Percentiles rank a stretch among this genome's conserved stretches.
Evolutionary conservation across 306 rosid species (phyloP).

Genomic region (Medicago ruthenica): DNA sequence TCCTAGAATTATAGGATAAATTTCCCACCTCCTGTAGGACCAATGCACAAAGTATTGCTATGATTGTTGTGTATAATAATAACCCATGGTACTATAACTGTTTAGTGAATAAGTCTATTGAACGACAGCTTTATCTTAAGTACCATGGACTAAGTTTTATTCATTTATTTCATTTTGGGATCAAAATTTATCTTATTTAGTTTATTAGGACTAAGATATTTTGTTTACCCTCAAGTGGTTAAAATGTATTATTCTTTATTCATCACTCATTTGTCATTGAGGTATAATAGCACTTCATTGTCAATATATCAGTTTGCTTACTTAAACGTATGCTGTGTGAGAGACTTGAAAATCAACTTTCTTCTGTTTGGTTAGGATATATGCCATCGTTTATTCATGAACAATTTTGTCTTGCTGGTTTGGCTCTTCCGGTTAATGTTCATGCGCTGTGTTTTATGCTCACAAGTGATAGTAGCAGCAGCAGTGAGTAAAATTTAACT

Average conservation of each 20-base stretch:
- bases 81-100: not conserved
- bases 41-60: not conserved
- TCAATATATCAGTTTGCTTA: not conserved
- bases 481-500: too few relatives aligned
- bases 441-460: too few relatives aligned
- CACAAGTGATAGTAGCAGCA: too few relatives aligned
- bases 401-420: not conserved
- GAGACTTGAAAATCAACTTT: not conserved
- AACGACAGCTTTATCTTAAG: too few relatives aligned
- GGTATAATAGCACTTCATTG: constrained; percentile 43
- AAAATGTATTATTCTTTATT: not conserved
- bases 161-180: not conserved
- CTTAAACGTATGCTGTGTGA: not conserved
- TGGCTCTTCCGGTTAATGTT: too few relatives aligned
- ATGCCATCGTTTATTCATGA: not conserved
- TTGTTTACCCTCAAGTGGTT: not conserved
- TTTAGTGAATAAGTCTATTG: not conserved
- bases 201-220: not conserved
- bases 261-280: constrained; percentile 55
- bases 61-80: not conserved
- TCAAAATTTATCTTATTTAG: not conserved
- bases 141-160: not conserved
- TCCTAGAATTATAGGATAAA: not conserved
- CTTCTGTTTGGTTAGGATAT: not conserved
- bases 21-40: not conserved